A percentile compares a stretch with the other conserved stretches of the same genome.
Evolutionary conservation across 495 filamentous ascomycete species (phyloP).

Genomic region (Xylaria palmicola): DNA sequence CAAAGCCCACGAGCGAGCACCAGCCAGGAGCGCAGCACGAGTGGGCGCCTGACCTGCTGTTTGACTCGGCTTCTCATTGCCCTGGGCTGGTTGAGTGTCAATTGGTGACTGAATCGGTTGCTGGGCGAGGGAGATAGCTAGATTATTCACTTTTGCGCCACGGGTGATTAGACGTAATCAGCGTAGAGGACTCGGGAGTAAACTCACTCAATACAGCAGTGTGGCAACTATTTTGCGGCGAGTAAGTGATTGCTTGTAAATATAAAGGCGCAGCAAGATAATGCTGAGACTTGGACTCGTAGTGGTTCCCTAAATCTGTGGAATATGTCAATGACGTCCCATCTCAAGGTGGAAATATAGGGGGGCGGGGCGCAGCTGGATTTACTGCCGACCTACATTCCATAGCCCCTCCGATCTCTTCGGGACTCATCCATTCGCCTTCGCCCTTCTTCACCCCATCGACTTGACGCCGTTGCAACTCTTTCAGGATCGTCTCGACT

Average conservation of each 20-base stretch:
- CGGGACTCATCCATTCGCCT: conserved; percentile 71
- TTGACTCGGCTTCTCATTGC: conserved; percentile 18
- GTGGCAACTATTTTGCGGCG: conserved; percentile 52
- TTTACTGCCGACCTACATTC: conserved; percentile 50
- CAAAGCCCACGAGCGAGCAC: conserved; percentile 31
- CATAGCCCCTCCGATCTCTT: conserved; percentile 69
- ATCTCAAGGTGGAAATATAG: conserved; percentile 10
- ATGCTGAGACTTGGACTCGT: conserved; percentile 64
- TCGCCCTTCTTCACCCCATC: conserved; percentile 63
- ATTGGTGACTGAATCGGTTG: conserved; percentile 51
- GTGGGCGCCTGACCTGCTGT: conserved; percentile 36
- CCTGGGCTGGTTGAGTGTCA: conserved; percentile 21
- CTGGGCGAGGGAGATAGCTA: conserved; percentile 65
- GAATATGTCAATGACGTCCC: conserved; percentile 8
- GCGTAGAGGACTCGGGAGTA: background rate
- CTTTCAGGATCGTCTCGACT: conserved; percentile 75
- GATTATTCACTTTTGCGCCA: conserved; percentile 66
- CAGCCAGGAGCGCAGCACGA: conserved; percentile 46
- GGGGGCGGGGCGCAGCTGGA: background rate
- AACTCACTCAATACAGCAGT: conserved; percentile 68
- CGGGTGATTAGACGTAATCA: background rate
- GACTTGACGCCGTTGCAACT: conserved; percentile 62
- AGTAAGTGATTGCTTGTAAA: conserved; percentile 76
- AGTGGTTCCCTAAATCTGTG: conserved; percentile 68
- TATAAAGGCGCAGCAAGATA: conserved; percentile 86